Percentiles rank a stretch among this genome's conserved stretches.
Evolutionary conservation across 2,329 filamentous ascomycete genomes (phyloP).

Genomic region (Fusarium sp.): DNA sequence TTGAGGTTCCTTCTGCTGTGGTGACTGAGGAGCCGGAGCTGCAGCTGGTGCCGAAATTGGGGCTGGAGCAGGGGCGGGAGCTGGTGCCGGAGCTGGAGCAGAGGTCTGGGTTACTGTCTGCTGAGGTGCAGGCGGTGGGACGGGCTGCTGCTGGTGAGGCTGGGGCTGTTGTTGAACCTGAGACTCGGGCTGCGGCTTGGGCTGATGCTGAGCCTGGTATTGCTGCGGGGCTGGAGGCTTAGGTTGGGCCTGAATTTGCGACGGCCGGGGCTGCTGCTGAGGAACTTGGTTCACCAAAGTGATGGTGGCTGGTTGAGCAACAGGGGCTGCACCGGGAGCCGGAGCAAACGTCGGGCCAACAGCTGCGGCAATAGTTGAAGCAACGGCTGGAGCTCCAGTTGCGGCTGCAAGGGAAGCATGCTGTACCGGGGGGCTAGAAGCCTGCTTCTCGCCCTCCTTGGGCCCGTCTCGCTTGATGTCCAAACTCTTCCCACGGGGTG

Average conservation of each 20-base stretch:
- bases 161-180: background rate
- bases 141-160: background rate
- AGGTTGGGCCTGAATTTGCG: constrained; percentile 7
- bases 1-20: constrained; percentile 1
- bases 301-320: constrained; percentile 20
- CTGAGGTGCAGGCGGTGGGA: background rate
- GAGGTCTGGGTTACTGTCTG: background rate
- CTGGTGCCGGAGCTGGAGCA: background rate
- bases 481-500: constrained; percentile 60
- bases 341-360: constrained; percentile 2
- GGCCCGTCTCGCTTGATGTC: constrained; percentile 58
- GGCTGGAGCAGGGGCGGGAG: background rate
- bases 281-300: constrained; percentile 13
- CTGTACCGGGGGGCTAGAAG: constrained; percentile 2
- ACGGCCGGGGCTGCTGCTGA: constrained; percentile 11
- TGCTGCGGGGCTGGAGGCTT: constrained; percentile 6
- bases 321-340: constrained; percentile 3
- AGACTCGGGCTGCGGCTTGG: background rate
- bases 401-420: constrained; percentile 24
- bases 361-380: constrained; percentile 11
- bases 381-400: constrained; percentile 16
- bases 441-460: constrained; percentile 35
- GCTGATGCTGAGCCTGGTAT: background rate
- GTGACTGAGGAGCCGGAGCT: constrained; percentile 6
- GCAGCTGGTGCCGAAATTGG: background rate